Conservation (phyloP, 148 eudicot genomes). For the Silene conica region DNA sequence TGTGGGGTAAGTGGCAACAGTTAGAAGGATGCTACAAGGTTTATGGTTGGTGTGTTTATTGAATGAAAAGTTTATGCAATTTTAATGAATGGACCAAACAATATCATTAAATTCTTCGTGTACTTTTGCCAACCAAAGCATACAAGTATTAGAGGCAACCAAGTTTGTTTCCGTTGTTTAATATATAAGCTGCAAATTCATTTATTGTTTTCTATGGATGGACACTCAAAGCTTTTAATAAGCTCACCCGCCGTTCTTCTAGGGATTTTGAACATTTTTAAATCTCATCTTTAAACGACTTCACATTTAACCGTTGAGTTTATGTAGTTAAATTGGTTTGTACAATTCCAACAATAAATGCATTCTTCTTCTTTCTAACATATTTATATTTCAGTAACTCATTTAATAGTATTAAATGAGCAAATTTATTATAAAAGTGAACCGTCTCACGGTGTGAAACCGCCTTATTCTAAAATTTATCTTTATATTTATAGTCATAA, state of each 20-base stretch:
- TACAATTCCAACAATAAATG: too few species aligned
- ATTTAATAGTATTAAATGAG: too few species aligned
- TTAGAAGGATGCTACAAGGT: background rate
- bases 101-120: slow-evolving; percentile 10
- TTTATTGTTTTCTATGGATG: slow-evolving; percentile 16
- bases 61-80: slow-evolving; percentile 18
- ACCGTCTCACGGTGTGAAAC: too few species aligned
- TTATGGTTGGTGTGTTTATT: slow-evolving; percentile 18
- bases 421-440: too few species aligned
- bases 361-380: too few species aligned
- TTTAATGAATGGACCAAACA: slow-evolving; percentile 25
- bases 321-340: too few species aligned
- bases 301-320: too few species aligned
- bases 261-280: background rate
- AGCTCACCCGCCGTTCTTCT: slow-evolving; percentile 1
- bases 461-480: too few species aligned
- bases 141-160: background rate
- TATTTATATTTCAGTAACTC: too few species aligned
- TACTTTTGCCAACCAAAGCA: slow-evolving; percentile 18
- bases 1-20: too few species aligned
- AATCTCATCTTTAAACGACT: too few species aligned
- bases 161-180: slow-evolving; percentile 9
- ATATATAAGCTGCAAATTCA: background rate
- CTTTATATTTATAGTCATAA: too few species aligned
- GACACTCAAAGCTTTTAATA: slow-evolving; percentile 21